A percentile compares a stretch with the other conserved stretches of the same genome.
These are phyloP conservation scores for Starmerella vaccinii DNA, from an alignment of 805 yeast genomes.

Conservation along the genomic window DNA sequence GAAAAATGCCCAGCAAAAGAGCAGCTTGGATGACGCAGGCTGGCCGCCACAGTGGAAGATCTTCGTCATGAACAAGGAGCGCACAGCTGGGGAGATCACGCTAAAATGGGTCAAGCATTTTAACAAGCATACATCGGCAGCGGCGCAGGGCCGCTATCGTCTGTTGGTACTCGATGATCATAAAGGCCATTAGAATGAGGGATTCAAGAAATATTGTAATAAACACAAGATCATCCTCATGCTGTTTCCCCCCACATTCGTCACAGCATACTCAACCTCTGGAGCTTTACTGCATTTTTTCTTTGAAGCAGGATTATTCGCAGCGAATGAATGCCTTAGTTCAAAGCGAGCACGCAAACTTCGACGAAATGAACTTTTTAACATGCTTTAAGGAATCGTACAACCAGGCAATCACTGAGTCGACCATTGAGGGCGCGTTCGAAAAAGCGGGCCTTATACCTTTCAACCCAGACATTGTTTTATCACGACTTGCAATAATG, in stretches of 20 bases:
- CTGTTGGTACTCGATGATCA: not conserved
- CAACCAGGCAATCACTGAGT: not conserved
- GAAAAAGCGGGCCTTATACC: not conserved
- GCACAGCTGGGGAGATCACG: not conserved
- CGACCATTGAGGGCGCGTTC: not conserved
- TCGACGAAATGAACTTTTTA: not conserved
- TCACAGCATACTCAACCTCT: not conserved
- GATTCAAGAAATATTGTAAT: not conserved
- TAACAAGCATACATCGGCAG: not conserved
- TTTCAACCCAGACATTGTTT: not conserved
- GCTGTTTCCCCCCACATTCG: not conserved
- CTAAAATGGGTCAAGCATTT: not conserved
- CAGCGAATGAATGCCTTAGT: not conserved
- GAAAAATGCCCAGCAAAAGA: not conserved
- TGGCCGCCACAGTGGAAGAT: not conserved
- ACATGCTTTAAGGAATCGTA: not conserved
- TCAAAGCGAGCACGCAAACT: not conserved
- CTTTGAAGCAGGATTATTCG: not conserved
- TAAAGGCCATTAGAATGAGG: not conserved
- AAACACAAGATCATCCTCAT: not conserved
- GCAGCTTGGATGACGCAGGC: too few relatives aligned
- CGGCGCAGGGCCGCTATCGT: not conserved
- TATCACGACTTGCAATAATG: not conserved
- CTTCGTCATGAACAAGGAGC: too few relatives aligned
- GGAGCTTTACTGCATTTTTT: not conserved